These are phyloP conservation scores for Mycena rebaudengoi DNA, from an alignment of 768 basidiomycete genomes.

Conservation along the genomic window DNA sequence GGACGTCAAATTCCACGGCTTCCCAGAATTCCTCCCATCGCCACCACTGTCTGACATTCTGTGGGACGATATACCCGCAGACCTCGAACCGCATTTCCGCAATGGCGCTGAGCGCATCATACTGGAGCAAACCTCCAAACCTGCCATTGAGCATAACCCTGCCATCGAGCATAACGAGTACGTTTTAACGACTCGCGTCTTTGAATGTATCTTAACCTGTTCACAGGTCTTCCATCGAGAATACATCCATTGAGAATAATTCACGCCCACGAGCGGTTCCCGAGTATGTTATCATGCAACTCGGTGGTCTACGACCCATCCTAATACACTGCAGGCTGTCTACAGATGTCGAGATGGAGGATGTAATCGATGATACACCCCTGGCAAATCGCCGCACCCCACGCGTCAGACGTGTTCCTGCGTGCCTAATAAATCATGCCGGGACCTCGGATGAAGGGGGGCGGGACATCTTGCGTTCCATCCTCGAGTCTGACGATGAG, in stretches of 20 bases:
- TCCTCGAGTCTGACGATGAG: no score
- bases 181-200: neutral
- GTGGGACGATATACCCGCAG: slow-evolving; percentile 20
- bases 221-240: slow-evolving; percentile 9
- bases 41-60: slow-evolving; percentile 17
- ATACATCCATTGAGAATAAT: slow-evolving; percentile 2
- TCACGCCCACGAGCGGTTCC: neutral
- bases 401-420: slow-evolving; percentile 3
- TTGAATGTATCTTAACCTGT: slow-evolving; percentile 9
- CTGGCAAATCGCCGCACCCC: neutral
- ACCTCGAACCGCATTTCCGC: slow-evolving; percentile 3
- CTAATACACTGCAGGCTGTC: no score
- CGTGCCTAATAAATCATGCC: neutral
- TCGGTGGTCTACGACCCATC: no score
- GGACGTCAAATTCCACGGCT: slow-evolving; percentile 22
- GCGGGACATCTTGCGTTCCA: no score
- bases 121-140: neutral
- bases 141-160: slow-evolving; percentile 8
- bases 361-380: slow-evolving; percentile 4
- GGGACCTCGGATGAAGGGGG: slow-evolving; percentile 21
- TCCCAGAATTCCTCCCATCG: slow-evolving; percentile 11
- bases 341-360: slow-evolving; percentile 6
- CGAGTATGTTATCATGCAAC: neutral
- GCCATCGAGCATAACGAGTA: slow-evolving; percentile 15
- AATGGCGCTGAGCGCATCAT: neutral